A percentile compares a stretch with the other conserved stretches of the same genome.
These are phyloP conservation scores for Conticribra weissflogii DNA, from an alignment of 108 stramenopile species.

Conservation along the genomic window DNA sequence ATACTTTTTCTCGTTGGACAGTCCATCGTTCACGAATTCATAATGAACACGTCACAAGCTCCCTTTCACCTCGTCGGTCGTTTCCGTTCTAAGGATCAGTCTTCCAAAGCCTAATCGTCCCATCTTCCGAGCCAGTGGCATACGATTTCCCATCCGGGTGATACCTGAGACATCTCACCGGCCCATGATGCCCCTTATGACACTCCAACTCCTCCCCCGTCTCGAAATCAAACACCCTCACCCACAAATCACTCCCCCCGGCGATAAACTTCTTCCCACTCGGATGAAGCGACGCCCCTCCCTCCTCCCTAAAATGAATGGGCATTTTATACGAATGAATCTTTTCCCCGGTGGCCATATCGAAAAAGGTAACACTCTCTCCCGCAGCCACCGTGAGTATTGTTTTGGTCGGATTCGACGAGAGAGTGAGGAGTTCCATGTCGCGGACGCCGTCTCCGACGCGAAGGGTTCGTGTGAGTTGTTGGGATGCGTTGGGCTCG, in stretches of 20 bases:
- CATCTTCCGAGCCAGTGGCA: conserved; percentile 97
- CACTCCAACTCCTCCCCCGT: conserved; percentile 91
- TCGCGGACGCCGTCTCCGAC: conserved; percentile 82
- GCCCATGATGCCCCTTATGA: conserved; percentile 99
- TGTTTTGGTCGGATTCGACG: conserved; percentile 22
- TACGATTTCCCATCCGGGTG: conserved; percentile 88
- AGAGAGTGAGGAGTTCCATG: conserved; percentile 78
- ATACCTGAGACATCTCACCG: conserved; percentile 95
- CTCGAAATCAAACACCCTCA: conserved; percentile 91
- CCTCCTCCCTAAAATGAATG: conserved; percentile 95
- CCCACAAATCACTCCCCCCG: conserved; percentile 93
- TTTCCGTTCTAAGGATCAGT: conserved; percentile 71
- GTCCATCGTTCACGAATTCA: too few species aligned
- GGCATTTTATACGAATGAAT: conserved; percentile 79
- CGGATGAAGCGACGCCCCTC: conserved; percentile 93
- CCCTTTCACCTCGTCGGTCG: too few species aligned
- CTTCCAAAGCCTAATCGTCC: conserved; percentile 98
- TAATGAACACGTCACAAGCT: too few species aligned
- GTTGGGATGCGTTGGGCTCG: conserved; percentile 17
- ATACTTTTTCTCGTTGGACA: too few species aligned
- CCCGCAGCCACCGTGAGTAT: conserved; percentile 91
- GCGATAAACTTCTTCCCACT: conserved; percentile 89
- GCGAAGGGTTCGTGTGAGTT: conserved; percentile 48
- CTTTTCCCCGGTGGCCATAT: conserved; percentile 44
- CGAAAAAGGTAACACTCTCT: conserved; percentile 85